Conservation (phyloP, 1,284 basidiomycete genomes). For the Marasmius oreades region DNA sequence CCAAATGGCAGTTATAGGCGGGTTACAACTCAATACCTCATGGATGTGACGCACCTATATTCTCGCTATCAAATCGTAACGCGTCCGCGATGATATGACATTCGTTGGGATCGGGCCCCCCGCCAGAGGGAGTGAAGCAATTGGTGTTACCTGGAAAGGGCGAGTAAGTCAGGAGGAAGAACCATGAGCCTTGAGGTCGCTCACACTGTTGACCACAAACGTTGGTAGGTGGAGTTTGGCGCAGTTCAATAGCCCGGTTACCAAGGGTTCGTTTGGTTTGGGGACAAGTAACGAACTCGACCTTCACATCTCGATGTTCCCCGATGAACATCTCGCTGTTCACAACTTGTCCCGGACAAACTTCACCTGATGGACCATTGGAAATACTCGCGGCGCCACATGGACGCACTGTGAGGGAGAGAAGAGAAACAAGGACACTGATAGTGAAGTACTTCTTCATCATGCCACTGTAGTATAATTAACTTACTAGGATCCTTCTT, state of each 20-base stretch:
- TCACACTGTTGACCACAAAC: slow-evolving; percentile 43
- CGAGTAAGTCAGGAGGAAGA: not conserved
- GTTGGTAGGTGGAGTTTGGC: slow-evolving; percentile 23
- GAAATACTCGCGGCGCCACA: no score
- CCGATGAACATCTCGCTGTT: slow-evolving; percentile 29
- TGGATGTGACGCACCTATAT: slow-evolving; percentile 29
- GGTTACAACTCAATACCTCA: not conserved
- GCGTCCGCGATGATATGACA: slow-evolving; percentile 47
- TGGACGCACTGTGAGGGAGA: no score
- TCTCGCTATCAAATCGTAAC: slow-evolving; percentile 41
- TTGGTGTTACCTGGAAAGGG: slow-evolving; percentile 32
- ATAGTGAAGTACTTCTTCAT: no score
- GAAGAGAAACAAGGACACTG: no score
- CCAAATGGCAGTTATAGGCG: not conserved
- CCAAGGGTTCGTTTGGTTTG: no score
- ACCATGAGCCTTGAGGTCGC: slow-evolving; percentile 5
- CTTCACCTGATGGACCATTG: not conserved
- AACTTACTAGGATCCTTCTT: no score
- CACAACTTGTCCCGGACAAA: slow-evolving; percentile 8
- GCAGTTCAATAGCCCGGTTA: slow-evolving; percentile 11
- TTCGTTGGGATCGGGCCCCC: slow-evolving; percentile 43
- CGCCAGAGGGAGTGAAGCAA: slow-evolving; percentile 40
- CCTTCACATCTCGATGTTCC: slow-evolving; percentile 31
- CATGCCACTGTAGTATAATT: no score
- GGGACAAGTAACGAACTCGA: slow-evolving; percentile 29